Evolutionary conservation across 805 yeast species (phyloP).

Genomic region (Sugiyamaella americana): DNA sequence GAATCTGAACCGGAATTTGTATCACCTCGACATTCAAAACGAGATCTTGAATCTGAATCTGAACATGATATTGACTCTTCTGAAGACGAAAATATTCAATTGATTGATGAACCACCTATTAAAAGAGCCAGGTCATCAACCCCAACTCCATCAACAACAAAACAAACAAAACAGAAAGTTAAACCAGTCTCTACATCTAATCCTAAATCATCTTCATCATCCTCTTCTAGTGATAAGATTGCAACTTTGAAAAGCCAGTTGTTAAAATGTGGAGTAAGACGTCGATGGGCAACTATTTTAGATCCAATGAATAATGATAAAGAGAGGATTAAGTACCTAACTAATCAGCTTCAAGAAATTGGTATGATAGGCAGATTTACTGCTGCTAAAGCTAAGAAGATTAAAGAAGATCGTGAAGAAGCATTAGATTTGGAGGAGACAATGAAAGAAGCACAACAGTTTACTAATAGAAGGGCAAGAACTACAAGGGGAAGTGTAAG

Average conservation of each 20-base stretch:
- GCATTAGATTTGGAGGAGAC: constrained; percentile 21
- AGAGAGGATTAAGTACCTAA: constrained; percentile 19
- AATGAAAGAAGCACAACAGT: constrained; percentile 17
- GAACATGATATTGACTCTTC: not conserved
- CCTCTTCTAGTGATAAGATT: constrained; percentile 20
- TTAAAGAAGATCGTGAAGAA: constrained; percentile 24
- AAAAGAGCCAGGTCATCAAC: not conserved
- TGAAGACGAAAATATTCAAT: not conserved
- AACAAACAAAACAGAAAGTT: not conserved
- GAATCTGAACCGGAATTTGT: too few species aligned
- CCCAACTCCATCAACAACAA: not conserved
- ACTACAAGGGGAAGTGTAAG: not conserved
- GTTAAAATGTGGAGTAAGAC: constrained; percentile 26
- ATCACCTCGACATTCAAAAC: too few species aligned
- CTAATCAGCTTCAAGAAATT: constrained; percentile 17
- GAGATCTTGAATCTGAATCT: not conserved
- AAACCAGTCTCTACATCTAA: constrained; percentile 2
- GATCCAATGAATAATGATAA: constrained; percentile 19
- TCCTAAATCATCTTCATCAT: constrained; percentile 1
- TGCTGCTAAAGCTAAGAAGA: constrained; percentile 24
- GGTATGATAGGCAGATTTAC: constrained; percentile 28
- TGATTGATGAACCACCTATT: not conserved
- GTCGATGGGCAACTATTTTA: constrained; percentile 22
- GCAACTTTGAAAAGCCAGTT: constrained; percentile 23
- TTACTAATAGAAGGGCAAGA: constrained; percentile 3